A percentile compares a stretch with the other conserved stretches of the same genome.
Evolutionary conservation across 768 basidiomycete species (phyloP).

Genomic region (Tephrocybe sp.): DNA sequence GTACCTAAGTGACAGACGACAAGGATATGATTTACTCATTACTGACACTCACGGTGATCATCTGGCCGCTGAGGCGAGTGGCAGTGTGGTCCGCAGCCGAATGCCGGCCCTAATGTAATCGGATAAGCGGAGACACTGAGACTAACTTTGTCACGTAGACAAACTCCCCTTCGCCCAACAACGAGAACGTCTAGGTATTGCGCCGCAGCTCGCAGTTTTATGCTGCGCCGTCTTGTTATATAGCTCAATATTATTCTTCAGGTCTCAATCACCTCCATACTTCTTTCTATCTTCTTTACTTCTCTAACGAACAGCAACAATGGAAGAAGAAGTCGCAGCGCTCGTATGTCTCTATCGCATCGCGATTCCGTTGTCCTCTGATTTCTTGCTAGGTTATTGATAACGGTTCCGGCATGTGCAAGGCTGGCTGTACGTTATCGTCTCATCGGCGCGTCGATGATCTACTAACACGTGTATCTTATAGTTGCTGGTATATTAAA

Average conservation of each 20-base stretch:
- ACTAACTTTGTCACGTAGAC: slow-evolving; percentile 18
- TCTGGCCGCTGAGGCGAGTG: too few species aligned
- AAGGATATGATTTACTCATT: too few species aligned
- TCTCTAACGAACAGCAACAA: slow-evolving; percentile 35
- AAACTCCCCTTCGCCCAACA: slow-evolving; percentile 27
- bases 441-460: slow-evolving; percentile 9
- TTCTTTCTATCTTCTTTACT: slow-evolving; percentile 21
- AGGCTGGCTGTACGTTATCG: slow-evolving; percentile 88
- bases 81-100: slow-evolving; percentile 9
- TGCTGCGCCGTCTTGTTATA: slow-evolving; percentile 18
- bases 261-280: slow-evolving; percentile 14
- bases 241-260: slow-evolving; percentile 13
- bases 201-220: slow-evolving; percentile 24
- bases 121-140: slow-evolving; percentile 27
- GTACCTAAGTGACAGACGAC: too few species aligned
- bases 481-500: slow-evolving; percentile 61
- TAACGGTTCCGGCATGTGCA: slow-evolving; percentile 99
- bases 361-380: slow-evolving; percentile 2
- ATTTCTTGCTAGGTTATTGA: slow-evolving; percentile 66
- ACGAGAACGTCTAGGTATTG: slow-evolving; percentile 19
- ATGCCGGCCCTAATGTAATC: slow-evolving; percentile 37
- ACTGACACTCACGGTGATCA: too few species aligned
- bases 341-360: slow-evolving; percentile 40
- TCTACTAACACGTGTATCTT: slow-evolving; percentile 20
- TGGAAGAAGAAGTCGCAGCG: slow-evolving; percentile 51